Evolutionary conservation across 2,329 filamentous ascomycete genomes (phyloP).

Genomic region (Apiospora phragmitis): DNA sequence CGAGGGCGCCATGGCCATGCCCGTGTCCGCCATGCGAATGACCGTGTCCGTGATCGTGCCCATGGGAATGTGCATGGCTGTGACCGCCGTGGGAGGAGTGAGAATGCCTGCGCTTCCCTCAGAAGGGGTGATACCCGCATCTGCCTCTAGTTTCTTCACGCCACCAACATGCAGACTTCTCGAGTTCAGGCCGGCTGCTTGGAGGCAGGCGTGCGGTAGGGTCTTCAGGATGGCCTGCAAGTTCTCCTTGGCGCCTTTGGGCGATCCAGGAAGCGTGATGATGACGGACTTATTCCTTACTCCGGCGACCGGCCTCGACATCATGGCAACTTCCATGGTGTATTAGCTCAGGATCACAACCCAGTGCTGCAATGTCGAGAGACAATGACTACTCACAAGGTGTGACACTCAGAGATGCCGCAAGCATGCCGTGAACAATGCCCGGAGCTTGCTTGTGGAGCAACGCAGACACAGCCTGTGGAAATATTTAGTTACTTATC

Average conservation of each 20-base stretch:
- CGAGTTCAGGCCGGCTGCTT: conserved; percentile 82
- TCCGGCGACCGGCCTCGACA: conserved; percentile 91
- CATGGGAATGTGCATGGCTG: conserved; percentile 24
- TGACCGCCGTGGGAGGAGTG: not conserved
- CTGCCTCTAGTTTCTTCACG: conserved; percentile 77
- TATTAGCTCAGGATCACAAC: conserved; percentile 14
- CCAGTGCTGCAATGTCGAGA: not conserved
- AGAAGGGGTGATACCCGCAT: conserved; percentile 64
- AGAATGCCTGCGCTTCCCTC: conserved; percentile 21
- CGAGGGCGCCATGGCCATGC: conserved; percentile 65
- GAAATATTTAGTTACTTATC: not conserved
- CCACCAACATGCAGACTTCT: conserved; percentile 78
- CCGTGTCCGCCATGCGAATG: conserved; percentile 54
- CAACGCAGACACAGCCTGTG: conserved; percentile 73
- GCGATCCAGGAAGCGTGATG: conserved; percentile 88
- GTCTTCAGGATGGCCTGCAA: conserved; percentile 84
- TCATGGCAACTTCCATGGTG: conserved; percentile 74
- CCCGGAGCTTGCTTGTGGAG: conserved; percentile 86
- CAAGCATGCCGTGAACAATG: conserved; percentile 92
- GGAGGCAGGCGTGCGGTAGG: conserved; percentile 92
- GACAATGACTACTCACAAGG: conserved; percentile 66
- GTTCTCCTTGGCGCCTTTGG: conserved; percentile 94
- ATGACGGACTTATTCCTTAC: conserved; percentile 80
- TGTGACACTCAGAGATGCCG: conserved; percentile 80
- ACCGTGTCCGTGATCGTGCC: conserved; percentile 39